Conservation (phyloP, 176 grass and related monocot species). For the Poa pratensis region DNA sequence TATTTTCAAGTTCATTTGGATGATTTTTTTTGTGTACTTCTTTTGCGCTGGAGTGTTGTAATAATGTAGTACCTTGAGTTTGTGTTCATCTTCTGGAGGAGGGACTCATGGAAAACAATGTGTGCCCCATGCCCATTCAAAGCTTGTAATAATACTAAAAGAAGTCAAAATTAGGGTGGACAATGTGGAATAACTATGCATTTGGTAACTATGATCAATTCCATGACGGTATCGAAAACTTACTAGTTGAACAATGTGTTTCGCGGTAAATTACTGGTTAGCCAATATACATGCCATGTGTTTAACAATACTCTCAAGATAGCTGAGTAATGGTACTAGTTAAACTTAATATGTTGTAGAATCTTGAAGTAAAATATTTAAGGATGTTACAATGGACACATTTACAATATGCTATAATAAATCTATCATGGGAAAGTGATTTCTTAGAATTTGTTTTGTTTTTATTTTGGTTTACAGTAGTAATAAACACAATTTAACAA, state of each 20-base stretch:
- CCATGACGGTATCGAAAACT: background rate
- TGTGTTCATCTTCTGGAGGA: too few species aligned
- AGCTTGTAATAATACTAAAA: too few species aligned
- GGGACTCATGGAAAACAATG: too few species aligned
- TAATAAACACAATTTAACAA: background rate
- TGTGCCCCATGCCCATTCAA: too few species aligned
- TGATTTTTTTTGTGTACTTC: too few species aligned
- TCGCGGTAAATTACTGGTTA: background rate
- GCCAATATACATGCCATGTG: background rate
- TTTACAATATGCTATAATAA: background rate
- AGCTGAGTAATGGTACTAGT: background rate
- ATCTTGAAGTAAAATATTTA: background rate
- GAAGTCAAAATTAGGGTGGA: too few species aligned
- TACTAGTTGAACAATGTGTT: background rate
- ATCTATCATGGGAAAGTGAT: background rate
- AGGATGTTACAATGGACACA: background rate
- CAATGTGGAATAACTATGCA: too few species aligned
- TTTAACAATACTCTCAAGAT: background rate
- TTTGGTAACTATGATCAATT: too few species aligned
- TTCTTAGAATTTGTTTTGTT: background rate
- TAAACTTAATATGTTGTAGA: background rate
- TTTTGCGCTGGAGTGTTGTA: too few species aligned
- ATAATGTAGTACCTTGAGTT: too few species aligned
- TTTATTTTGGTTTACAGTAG: background rate
- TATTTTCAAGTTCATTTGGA: too few species aligned